Base-by-base conservation (phyloP, 2,329 filamentous ascomycete genomes). In the Pleurostoma richardsiae region DNA sequence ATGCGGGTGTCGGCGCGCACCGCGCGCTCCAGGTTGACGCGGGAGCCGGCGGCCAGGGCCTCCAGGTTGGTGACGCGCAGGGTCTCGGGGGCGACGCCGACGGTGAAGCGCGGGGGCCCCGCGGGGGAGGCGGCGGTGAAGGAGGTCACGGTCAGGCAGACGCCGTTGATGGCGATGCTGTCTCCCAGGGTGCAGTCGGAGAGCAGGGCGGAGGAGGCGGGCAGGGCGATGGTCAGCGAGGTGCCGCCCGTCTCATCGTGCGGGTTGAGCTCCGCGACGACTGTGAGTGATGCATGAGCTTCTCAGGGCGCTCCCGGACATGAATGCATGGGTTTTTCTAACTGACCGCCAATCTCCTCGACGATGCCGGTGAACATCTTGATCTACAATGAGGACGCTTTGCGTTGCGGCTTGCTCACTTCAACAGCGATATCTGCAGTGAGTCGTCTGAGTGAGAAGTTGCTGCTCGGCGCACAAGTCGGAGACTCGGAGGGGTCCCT, bases 1-100 rank as follows among this genome's bases (percentile, higher is more conserved):
- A 99, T 97, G 46, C 94, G 88, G 41, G 92, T 96, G 59, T 87
- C 82, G 4, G 90, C 90, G 19, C 87, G 86, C 45, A 99, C 91
- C 4, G 94, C 92, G 11, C 94, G 85, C 74, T 99, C 94, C 45
- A 99, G 85, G 67, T 99, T 99, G 54, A 97, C 91, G 27, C 72
- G 74, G 50, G 83, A 86, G 39, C 74, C 74, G 50, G 80, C 64
- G 42, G 71, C 68, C 45, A 99, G 76, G 26, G 73, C 73, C 52
- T 91, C 92, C n/a, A 99, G 82, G 70, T 97, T 95, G 49, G 95
- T 99, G 48, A 95, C 83, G 49, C 94, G 90, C 47, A 99, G 83
- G 11, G 94, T 99, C 73, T 99, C 94, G 49, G 94, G 94, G 6
- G 94, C 90, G 54, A 96, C 86, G 62, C 94, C 92, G 55, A 97